Conservation (phyloP, 495 filamentous ascomycete genomes). For the Aspergillus taichungensis region DNA sequence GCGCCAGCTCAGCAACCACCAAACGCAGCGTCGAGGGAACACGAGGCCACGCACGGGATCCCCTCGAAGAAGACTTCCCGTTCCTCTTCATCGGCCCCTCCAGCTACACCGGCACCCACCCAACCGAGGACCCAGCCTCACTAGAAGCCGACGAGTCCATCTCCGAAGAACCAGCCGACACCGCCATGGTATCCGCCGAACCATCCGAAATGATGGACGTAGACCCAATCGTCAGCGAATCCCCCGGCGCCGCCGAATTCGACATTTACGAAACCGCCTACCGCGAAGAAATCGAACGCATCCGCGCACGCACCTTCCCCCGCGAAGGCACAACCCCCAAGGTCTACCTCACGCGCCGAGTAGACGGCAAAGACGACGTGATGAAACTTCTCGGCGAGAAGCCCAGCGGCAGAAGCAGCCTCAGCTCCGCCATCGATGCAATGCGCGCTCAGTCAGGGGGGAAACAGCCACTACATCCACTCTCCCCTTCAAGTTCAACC, state of each 20-base stretch:
- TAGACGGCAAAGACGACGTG: conserved; percentile 44
- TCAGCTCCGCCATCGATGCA: conserved; percentile 10
- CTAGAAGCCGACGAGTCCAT: conserved; percentile 8
- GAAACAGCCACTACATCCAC: neutral
- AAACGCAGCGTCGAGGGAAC: conserved; percentile 41
- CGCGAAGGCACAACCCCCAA: conserved; percentile 24
- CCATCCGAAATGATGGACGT: conserved; percentile 7
- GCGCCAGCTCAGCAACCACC: conserved; percentile 30
- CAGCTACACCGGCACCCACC: conserved; percentile 27
- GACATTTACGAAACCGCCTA: conserved; percentile 87
- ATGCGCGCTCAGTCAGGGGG: conserved; percentile 15
- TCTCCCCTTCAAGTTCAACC: neutral
- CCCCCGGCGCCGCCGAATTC: conserved; percentile 68
- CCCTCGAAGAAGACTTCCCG: conserved; percentile 48
- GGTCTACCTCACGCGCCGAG: conserved; percentile 53
- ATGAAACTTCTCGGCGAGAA: conserved; percentile 28
- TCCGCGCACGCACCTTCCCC: conserved; percentile 36
- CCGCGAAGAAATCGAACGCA: conserved; percentile 67
- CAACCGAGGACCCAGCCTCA: conserved; percentile 5
- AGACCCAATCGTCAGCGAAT: conserved; percentile 59
- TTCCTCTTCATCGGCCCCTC: conserved; percentile 68
- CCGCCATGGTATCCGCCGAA: conserved; percentile 5
- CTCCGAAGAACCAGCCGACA: conserved; percentile 18
- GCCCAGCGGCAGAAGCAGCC: conserved; percentile 1
- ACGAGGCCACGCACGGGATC: conserved; percentile 58